Evolutionary conservation across 1,284 basidiomycete species (phyloP).

Genomic region (Austroboletus niveus): DNA sequence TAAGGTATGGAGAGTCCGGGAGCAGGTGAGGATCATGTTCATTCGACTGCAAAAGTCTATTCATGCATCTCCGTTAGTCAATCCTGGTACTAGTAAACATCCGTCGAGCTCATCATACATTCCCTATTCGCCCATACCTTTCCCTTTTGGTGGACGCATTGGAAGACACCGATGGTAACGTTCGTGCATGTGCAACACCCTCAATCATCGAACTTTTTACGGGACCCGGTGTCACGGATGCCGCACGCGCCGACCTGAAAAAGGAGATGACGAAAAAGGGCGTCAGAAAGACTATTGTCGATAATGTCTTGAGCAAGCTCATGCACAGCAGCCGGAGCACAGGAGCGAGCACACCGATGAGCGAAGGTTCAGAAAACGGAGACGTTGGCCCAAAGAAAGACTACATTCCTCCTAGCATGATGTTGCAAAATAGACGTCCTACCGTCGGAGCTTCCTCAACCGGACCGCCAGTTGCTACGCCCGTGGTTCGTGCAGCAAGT

Average conservation of each 20-base stretch:
- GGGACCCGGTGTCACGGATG: slow-evolving; percentile 75
- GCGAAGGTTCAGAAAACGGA: slow-evolving; percentile 59
- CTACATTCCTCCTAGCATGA: slow-evolving; percentile 73
- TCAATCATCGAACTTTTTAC: slow-evolving; percentile 86
- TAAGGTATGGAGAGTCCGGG: slow-evolving; percentile 79
- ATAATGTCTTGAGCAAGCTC: slow-evolving; percentile 63
- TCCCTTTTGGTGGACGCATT: slow-evolving; percentile 78
- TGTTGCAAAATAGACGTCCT: slow-evolving; percentile 54
- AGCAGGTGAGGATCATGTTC: slow-evolving; percentile 59
- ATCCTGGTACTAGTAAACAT: slow-evolving; percentile 67
- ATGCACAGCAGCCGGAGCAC: slow-evolving; percentile 40
- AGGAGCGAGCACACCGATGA: slow-evolving; percentile 43
- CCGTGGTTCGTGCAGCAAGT: slow-evolving; percentile 48
- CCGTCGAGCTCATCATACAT: slow-evolving; percentile 61
- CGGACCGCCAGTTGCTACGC: slow-evolving; percentile 28
- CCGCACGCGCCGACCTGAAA: slow-evolving; percentile 90
- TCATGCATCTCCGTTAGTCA: slow-evolving; percentile 40
- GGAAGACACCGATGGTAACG: slow-evolving; percentile 88
- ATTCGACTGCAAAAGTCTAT: neutral
- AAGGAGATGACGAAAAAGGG: slow-evolving; percentile 84
- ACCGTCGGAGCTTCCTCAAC: slow-evolving; percentile 28
- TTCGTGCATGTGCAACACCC: slow-evolving; percentile 81
- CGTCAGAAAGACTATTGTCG: slow-evolving; percentile 84
- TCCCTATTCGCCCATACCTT: slow-evolving; percentile 85
- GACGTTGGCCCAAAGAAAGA: slow-evolving; percentile 48